Percentiles rank a stretch among this genome's conserved stretches.
Evolutionary conservation across 1,284 basidiomycete genomes (phyloP).

Genomic region (Austroboletus olivaceoglutinosus): DNA sequence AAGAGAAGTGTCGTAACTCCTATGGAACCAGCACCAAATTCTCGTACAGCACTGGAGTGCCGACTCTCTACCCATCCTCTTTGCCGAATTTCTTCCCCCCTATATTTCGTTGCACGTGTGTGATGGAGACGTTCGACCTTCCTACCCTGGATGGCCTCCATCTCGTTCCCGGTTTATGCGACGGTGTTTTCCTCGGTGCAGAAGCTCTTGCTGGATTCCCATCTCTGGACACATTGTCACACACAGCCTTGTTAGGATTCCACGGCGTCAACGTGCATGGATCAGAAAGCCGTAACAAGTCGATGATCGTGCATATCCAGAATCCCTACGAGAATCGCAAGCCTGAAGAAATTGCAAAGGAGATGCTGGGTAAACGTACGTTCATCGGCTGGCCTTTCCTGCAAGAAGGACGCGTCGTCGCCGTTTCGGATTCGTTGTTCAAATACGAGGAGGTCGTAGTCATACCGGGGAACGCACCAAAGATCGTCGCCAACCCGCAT

Average conservation of each 20-base stretch:
- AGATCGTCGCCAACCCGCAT: conserved; percentile 73
- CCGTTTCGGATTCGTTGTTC: conserved; percentile 86
- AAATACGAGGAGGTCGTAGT: conserved; percentile 75
- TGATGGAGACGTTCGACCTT: conserved; percentile 78
- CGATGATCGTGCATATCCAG: conserved; percentile 86
- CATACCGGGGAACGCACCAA: conserved; percentile 51
- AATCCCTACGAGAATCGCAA: conserved; percentile 71
- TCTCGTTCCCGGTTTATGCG: conserved; percentile 82
- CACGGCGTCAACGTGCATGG: conserved; percentile 96
- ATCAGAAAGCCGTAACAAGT: conserved; percentile 85
- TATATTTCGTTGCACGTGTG: conserved; percentile 79
- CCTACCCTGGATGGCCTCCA: conserved; percentile 87
- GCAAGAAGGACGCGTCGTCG: conserved; percentile 86
- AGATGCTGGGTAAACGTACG: conserved; percentile 74
- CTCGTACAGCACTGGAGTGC: conserved; percentile 63
- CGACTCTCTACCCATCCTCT: conserved; percentile 81
- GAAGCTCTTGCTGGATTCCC: conserved; percentile 95
- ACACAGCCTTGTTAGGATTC: conserved; percentile 73
- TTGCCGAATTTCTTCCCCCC: conserved; percentile 94
- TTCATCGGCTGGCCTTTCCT: conserved; percentile 95
- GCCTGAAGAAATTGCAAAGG: conserved; percentile 70
- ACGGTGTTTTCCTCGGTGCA: conserved; percentile 86
- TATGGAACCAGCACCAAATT: conserved; percentile 84
- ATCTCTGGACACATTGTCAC: conserved; percentile 85
- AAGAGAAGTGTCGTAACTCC: conserved; percentile 77